Evolutionary conservation across 1,139 yeast species (phyloP).

Genomic region (Debaryomycetaceae sp.): DNA sequence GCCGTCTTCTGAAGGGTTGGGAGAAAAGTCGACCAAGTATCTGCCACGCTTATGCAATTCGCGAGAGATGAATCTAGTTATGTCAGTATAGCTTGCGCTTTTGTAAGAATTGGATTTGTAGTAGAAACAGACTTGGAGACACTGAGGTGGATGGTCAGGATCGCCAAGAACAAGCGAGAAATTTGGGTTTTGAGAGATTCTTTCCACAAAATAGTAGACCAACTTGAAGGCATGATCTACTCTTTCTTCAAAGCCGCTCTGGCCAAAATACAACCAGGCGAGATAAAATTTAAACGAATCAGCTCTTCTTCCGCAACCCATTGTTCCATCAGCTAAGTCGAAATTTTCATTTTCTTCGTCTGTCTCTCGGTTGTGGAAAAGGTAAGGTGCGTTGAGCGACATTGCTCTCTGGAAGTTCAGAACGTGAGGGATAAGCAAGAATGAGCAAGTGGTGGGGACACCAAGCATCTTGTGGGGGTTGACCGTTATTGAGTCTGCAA

Average conservation of each 20-base stretch:
- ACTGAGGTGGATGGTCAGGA: slow-evolving; percentile 60
- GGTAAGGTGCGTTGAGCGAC: slow-evolving; percentile 75
- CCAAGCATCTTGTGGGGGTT: slow-evolving; percentile 92
- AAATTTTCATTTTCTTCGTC: slow-evolving; percentile 45
- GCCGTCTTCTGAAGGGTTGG: slow-evolving; percentile 50
- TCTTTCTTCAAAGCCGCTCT: slow-evolving; percentile 51
- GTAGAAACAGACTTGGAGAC: slow-evolving; percentile 82
- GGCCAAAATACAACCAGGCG: slow-evolving; percentile 81
- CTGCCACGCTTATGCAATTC: slow-evolving; percentile 59
- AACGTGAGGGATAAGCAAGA: slow-evolving; percentile 69
- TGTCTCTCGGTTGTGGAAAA: slow-evolving; percentile 64
- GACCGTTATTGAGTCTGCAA: slow-evolving; percentile 76
- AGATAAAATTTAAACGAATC: slow-evolving; percentile 77
- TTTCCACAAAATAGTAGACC: slow-evolving; percentile 56
- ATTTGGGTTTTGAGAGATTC: slow-evolving; percentile 29
- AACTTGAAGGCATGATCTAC: slow-evolving; percentile 71
- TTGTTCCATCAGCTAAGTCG: slow-evolving; percentile 86
- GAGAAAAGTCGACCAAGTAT: slow-evolving; percentile 80
- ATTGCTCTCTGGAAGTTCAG: slow-evolving; percentile 66
- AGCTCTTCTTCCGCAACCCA: slow-evolving; percentile 90
- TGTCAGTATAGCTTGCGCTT: slow-evolving; percentile 44
- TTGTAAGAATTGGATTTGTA: slow-evolving; percentile 46
- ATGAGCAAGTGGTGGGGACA: slow-evolving; percentile 86
- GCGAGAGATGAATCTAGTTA: slow-evolving; percentile 65
- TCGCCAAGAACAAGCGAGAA: slow-evolving; percentile 49